Percentiles rank a stretch among this genome's conserved stretches.
phyloP scores from a whole-genome alignment of 148 eudicot genomes.

The Linanthus parryae region DNA sequence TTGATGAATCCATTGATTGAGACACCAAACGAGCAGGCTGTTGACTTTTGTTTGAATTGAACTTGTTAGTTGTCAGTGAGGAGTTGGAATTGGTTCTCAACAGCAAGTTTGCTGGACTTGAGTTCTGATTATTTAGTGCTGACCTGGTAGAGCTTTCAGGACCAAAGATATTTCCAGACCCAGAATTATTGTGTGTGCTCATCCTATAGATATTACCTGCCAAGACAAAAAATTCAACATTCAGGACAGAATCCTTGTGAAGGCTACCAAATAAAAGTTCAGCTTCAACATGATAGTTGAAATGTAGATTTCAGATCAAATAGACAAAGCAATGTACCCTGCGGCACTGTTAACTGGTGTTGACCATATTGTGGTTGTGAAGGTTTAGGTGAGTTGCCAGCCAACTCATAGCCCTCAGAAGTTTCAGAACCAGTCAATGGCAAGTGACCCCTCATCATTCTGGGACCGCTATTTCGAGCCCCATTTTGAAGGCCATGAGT shows the following conservation, averaged over 20 bases:
- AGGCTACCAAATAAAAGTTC: too few relatives aligned
- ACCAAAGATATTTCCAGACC: too few relatives aligned
- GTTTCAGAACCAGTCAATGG: conserved; percentile 55
- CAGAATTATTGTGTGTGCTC: conserved; percentile 45
- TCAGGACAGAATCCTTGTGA: too few relatives aligned
- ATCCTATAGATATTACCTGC: conserved; percentile 69
- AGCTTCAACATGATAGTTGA: too few relatives aligned
- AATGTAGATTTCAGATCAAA: too few relatives aligned
- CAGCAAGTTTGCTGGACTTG: conserved; percentile 35
- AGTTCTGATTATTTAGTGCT: too few relatives aligned
- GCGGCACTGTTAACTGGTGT: conserved; percentile 49
- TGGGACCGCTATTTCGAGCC: conserved; percentile 47
- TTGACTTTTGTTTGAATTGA: conserved; percentile 31
- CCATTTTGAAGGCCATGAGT: conserved; percentile 46
- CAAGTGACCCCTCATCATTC: conserved; percentile 41
- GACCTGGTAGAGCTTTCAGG: too few relatives aligned
- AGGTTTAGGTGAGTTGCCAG: conserved; percentile 39
- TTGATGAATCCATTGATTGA: conserved; percentile 39
- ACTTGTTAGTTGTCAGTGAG: conserved; percentile 33
- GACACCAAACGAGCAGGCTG: conserved; percentile 32
- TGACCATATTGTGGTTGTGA: conserved; percentile 55
- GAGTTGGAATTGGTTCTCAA: conserved; percentile 44
- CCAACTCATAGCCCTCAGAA: conserved; percentile 56
- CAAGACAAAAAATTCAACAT: conserved; percentile 17
- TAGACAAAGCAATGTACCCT: conserved; percentile 50